Evolutionary conservation across 108 stramenopile genomes (phyloP), one percentile per base, ranked within the genome.

Genomic region (Cyclotella sp.): DNA sequence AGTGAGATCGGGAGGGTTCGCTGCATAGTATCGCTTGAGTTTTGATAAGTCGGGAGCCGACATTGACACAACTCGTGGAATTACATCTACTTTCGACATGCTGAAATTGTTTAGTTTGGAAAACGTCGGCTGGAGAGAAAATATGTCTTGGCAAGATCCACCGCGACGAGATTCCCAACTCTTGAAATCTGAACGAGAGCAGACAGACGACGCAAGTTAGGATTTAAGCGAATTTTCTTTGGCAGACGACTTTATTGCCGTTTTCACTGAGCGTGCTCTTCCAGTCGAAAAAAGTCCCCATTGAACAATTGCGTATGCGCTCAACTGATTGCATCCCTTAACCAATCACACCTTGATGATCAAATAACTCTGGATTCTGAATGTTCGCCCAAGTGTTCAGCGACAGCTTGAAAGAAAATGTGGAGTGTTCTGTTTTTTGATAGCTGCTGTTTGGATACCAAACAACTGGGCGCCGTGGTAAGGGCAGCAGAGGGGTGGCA

Each of bases 41-140:
- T 68, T 68, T 21, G 67, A 51, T 27, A 68, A 26, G 67, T 68
- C 67, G 29, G 67, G 67, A 18, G 46, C 49, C 51, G 67, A 68
- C n/a, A 61, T 61, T 3, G 60, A 39, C 8, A n/a, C n/a, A n/a
- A 39, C n/a, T 15, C 30, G 30, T 2, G 15, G 13, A 2, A 24
- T 26, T 1, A 55, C 24, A 22, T 55, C 55, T 24, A 55, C 55
- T 24, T 7, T 24, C 24, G 55, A n/a, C 55, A 55, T 55, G 3
- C 11, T 55, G 21, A 22, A 24, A 57, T 26, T 19, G 55, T 8
- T 24, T 24, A 24, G 19, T 12, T 19, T 5, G 34, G 34, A 34
- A n/a, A n/a, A n/a, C n/a, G n/a, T n/a, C n/a, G n/a, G n/a, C 34
- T 34, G 34, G 2, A 34, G 34, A 34, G 34, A 34, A 34, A 34